phyloP scores from a whole-genome alignment of 257 asterid species.

The Scutellaria barbata region DNA sequence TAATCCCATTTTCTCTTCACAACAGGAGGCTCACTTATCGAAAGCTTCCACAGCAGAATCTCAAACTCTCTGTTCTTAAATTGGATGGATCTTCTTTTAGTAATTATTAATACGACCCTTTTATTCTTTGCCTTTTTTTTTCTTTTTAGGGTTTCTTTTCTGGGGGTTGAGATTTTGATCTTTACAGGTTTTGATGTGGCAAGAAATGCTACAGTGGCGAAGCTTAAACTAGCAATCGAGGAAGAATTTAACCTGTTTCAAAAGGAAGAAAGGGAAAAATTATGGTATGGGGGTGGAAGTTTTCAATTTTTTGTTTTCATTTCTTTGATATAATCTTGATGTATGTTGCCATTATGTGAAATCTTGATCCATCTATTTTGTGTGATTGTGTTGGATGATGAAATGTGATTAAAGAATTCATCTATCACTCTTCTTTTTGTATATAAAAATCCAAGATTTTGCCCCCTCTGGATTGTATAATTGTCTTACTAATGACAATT shows the following conservation, averaged over 20 bases:
- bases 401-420: neutral
- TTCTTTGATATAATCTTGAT: neutral
- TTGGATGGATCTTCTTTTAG: conserved; percentile 68
- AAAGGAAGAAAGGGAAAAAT: conserved; percentile 40
- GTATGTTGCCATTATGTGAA: conserved; percentile 1
- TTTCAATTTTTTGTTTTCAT: neutral
- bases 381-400: conserved; percentile 15
- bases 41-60: conserved; percentile 54
- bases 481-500: neutral
- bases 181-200: conserved; percentile 56
- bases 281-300: conserved; percentile 49
- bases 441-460: neutral
- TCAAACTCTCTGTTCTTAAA: conserved; percentile 58
- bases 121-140: neutral
- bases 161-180: neutral
- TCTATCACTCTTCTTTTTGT: neutral
- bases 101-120: conserved; percentile 27
- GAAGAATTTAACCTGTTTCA: conserved; percentile 44
- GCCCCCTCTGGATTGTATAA: conserved; percentile 4
- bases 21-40: conserved; percentile 40
- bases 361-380: conserved; percentile 5
- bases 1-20: conserved; percentile 40
- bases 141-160: conserved; percentile 2
- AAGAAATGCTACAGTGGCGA: conserved; percentile 58
- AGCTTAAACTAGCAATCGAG: conserved; percentile 54